Percentiles rank a stretch among this genome's conserved stretches.
These are phyloP conservation scores for Hyaloscypha variabilis DNA, from an alignment of 495 filamentous ascomycete species.

Conservation along the genomic window DNA sequence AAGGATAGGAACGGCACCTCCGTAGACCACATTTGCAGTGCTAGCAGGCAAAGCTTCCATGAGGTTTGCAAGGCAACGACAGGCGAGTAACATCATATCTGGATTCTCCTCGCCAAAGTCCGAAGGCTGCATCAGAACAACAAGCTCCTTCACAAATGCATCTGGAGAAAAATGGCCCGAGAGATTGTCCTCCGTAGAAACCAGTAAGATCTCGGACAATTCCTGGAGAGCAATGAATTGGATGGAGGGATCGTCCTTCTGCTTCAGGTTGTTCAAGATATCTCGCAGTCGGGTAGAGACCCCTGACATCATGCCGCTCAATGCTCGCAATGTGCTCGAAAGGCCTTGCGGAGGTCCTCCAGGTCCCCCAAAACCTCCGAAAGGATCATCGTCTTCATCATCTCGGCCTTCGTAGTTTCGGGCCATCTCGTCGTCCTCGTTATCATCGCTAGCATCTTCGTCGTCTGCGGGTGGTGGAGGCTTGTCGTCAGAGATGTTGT, in stretches of 20 bases:
- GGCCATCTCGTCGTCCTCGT: constrained; percentile 46
- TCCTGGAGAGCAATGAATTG: constrained; percentile 94
- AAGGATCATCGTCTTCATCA: constrained; percentile 71
- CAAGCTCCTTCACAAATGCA: constrained; percentile 92
- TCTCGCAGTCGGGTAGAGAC: constrained; percentile 79
- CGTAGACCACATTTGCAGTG: constrained; percentile 94
- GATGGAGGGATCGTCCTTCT: constrained; percentile 84
- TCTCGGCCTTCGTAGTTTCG: constrained; percentile 52
- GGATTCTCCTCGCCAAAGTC: constrained; percentile 86
- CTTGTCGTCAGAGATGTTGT: constrained; percentile 41
- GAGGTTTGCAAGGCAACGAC: constrained; percentile 92
- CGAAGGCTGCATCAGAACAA: constrained; percentile 88
- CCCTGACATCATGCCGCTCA: constrained; percentile 90
- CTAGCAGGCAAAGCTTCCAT: constrained; percentile 97
- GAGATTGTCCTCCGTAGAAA: constrained; percentile 96
- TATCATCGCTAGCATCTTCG: constrained; percentile 51
- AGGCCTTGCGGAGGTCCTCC: constrained; percentile 65
- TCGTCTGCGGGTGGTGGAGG: constrained; percentile 50
- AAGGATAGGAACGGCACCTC: constrained; percentile 89
- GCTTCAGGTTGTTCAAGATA: constrained; percentile 79
- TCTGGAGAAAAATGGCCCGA: constrained; percentile 96
- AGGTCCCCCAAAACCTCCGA: constrained; percentile 70
- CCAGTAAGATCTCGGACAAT: constrained; percentile 87
- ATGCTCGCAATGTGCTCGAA: constrained; percentile 80
- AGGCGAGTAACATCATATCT: constrained; percentile 97